Conservation (phyloP, 1,284 basidiomycete genomes). For the Heterobasidion occidentale region DNA sequence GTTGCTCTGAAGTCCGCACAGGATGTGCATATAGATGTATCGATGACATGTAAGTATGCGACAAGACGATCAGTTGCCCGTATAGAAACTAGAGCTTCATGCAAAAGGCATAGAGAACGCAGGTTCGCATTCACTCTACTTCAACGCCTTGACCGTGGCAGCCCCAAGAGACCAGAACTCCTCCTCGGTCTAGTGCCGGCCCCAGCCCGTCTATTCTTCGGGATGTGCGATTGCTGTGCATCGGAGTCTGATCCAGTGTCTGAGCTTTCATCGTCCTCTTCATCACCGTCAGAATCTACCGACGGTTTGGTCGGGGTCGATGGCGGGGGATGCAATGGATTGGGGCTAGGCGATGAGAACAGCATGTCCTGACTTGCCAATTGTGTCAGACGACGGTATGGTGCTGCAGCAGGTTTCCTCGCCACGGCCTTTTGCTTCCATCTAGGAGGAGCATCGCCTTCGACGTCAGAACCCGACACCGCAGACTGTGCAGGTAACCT, state of each 20-base stretch:
- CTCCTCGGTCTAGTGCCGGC: slow-evolving; percentile 21
- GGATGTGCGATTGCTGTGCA: slow-evolving; percentile 42
- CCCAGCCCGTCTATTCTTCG: slow-evolving; percentile 47
- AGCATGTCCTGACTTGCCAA: slow-evolving; percentile 36
- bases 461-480: slow-evolving; percentile 28
- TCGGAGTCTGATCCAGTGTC: slow-evolving; percentile 32
- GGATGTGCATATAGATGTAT: too few relatives aligned
- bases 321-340: slow-evolving; percentile 17
- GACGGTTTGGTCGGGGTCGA: slow-evolving; percentile 21
- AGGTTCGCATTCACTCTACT: not conserved
- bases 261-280: slow-evolving; percentile 24
- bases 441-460: slow-evolving; percentile 23
- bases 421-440: slow-evolving; percentile 20
- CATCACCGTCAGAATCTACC: slow-evolving; percentile 28
- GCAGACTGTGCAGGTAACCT: not conserved
- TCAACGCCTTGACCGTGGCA: not conserved
- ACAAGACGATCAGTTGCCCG: too few relatives aligned
- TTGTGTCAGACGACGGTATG: slow-evolving; percentile 43
- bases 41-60: too few relatives aligned
- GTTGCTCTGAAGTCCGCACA: too few relatives aligned
- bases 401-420: slow-evolving; percentile 15
- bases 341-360: slow-evolving; percentile 20
- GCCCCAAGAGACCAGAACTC: slow-evolving; percentile 12
- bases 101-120: too few relatives aligned
- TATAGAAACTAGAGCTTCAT: too few relatives aligned